phyloP scores from a whole-genome alignment of 1,284 basidiomycete genomes.

The Vanrija sp. region DNA sequence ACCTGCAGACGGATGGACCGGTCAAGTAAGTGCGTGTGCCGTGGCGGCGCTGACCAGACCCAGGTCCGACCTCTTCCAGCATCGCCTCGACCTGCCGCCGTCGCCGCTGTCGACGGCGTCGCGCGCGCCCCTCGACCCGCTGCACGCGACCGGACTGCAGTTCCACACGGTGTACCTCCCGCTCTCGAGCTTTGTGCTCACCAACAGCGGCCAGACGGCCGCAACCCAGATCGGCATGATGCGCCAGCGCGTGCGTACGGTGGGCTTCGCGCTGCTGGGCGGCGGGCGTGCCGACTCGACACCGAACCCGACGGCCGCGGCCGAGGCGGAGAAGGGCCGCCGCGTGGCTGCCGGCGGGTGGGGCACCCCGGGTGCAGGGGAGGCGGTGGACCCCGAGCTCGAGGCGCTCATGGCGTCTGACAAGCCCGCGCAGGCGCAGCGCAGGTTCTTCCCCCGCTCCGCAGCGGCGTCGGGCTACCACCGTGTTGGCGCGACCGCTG shows the following conservation, averaged over 20 bases:
- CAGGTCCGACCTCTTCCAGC: constrained; percentile 54
- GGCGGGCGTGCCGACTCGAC: constrained; percentile 32
- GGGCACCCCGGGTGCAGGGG: constrained; percentile 20
- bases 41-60: neutral
- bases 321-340: constrained; percentile 6
- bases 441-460: neutral
- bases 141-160: constrained; percentile 21
- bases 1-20: constrained; percentile 54
- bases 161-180: constrained; percentile 53
- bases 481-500: constrained; percentile 19
- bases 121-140: constrained; percentile 24
- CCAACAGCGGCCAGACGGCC: constrained; percentile 51
- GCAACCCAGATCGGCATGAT: constrained; percentile 51
- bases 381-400: constrained; percentile 30
- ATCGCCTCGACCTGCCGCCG: constrained; percentile 50
- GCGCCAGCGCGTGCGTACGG: constrained; percentile 48
- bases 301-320: neutral
- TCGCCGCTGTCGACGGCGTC: constrained; percentile 24
- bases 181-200: constrained; percentile 52
- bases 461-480: constrained; percentile 23
- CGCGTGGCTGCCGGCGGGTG: constrained; percentile 28
- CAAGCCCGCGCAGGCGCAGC: neutral
- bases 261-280: constrained; percentile 52
- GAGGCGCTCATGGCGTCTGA: constrained; percentile 27
- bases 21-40: constrained; percentile 34